These are phyloP conservation scores for Rhododendron molle DNA, from an alignment of 148 eudicot species.

Conservation along the genomic window DNA sequence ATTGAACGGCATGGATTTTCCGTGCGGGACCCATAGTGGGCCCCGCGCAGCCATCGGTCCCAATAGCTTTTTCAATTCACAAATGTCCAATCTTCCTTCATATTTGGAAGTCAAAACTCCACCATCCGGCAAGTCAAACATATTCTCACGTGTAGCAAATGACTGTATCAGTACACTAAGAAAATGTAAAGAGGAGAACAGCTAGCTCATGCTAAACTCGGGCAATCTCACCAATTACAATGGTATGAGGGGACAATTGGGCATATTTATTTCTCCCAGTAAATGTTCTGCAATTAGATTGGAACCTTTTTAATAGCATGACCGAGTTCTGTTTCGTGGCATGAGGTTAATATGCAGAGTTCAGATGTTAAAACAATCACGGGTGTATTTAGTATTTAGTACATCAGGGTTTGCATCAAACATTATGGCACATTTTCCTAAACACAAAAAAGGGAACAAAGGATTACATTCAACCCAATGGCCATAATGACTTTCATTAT, in stretches of 20 bases:
- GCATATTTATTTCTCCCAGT: neutral
- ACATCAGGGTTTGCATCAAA: neutral
- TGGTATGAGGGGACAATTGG: neutral
- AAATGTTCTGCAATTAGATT: neutral
- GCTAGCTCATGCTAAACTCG: neutral
- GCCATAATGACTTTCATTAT: neutral
- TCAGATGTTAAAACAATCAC: neutral
- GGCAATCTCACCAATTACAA: neutral
- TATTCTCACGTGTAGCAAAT: neutral
- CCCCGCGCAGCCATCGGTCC: too few relatives aligned
- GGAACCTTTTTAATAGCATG: neutral
- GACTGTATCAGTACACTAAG: neutral
- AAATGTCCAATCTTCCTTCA: neutral
- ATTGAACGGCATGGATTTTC: too few relatives aligned
- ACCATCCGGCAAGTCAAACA: neutral
- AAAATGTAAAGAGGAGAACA: neutral
- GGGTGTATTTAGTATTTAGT: neutral
- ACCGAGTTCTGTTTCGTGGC: neutral
- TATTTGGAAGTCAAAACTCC: neutral
- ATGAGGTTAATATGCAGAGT: neutral
- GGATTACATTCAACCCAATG: neutral
- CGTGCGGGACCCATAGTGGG: too few relatives aligned
- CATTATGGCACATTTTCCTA: neutral
- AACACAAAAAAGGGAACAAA: neutral
- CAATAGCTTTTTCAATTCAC: too few relatives aligned